Evolutionary conservation across 352 stramenopile species (phyloP).

Genomic region (Pilasporangium apinafurcum): DNA sequence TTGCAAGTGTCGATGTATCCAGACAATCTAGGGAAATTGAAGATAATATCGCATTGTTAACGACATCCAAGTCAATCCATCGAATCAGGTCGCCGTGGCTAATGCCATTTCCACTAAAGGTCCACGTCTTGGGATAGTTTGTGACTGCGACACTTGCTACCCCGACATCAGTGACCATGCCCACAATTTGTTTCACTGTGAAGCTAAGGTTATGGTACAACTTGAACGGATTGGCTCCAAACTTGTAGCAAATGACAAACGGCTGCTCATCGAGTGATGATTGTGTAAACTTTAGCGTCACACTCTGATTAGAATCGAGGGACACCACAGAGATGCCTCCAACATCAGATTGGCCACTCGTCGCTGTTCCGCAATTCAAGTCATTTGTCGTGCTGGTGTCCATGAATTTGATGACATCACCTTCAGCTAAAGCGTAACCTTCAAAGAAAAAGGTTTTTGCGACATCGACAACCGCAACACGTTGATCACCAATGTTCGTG

Average conservation of each 20-base stretch:
- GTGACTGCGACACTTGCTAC: conserved; percentile 32
- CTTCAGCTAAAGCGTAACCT: conserved; percentile 22
- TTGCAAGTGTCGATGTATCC: conserved; percentile 25
- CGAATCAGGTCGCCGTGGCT: conserved; percentile 33
- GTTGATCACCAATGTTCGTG: conserved; percentile 25
- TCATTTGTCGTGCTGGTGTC: conserved; percentile 48
- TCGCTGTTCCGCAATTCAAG: conserved; percentile 34
- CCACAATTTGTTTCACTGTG: conserved; percentile 42
- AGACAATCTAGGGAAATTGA: conserved; percentile 27
- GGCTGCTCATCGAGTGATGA: conserved; percentile 23
- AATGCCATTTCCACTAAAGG: conserved; percentile 35
- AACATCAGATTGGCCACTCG: conserved; percentile 32
- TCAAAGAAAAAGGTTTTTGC: conserved; percentile 43
- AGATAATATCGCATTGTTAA: conserved; percentile 16
- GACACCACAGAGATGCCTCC: conserved; percentile 31
- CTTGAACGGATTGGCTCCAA: conserved; percentile 62
- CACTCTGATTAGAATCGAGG: conserved; percentile 12
- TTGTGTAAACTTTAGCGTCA: conserved; percentile 33
- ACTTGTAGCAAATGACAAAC: conserved; percentile 67
- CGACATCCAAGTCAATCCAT: conserved; percentile 37
- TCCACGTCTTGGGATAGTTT: conserved; percentile 48
- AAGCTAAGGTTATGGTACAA: conserved; percentile 39
- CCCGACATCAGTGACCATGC: conserved; percentile 21
- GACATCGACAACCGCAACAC: conserved; percentile 43
- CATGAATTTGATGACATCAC: conserved; percentile 60